A percentile compares a stretch with the other conserved stretches of the same genome.
Conservation (phyloP, 257 asterid genomes). For the Verbascum thapsus region DNA sequence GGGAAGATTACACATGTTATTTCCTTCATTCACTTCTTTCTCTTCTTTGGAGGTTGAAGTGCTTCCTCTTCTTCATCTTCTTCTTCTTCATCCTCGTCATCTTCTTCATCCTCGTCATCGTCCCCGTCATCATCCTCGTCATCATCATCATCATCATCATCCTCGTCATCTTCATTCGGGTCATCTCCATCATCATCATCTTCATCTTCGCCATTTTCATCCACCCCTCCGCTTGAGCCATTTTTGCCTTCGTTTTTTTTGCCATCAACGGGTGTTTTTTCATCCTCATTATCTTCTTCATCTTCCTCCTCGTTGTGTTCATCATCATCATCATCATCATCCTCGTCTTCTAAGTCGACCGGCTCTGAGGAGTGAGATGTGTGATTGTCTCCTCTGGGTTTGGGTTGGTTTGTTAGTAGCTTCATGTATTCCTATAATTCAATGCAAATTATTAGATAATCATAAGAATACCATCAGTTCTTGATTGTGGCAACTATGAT, state of each 20-base stretch:
- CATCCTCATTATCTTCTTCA: conserved; percentile 32
- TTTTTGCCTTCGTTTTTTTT: conserved; percentile 25
- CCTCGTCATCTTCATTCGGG: conserved; percentile 25
- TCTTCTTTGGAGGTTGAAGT: conserved; percentile 58
- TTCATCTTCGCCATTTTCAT: conserved; percentile 38
- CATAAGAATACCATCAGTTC: background rate
- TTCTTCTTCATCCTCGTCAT: conserved; percentile 28
- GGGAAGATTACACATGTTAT: background rate
- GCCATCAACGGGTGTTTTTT: background rate
- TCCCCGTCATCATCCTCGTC: background rate
- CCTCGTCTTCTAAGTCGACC: conserved; percentile 41
- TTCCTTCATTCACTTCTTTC: conserved; percentile 45
- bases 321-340: conserved; percentile 27
- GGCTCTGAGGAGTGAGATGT: conserved; percentile 34
- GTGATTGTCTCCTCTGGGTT: conserved; percentile 33
- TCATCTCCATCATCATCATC: conserved; percentile 15
- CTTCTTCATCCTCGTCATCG: background rate
- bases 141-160: conserved; percentile 10
- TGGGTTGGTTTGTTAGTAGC: conserved; percentile 34
- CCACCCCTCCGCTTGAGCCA: conserved; percentile 30
- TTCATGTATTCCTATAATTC: conserved; percentile 45
- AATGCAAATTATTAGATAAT: background rate
- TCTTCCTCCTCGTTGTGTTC: conserved; percentile 32
- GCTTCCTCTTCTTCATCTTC: conserved; percentile 40
- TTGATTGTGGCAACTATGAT: background rate